phyloP scores from a whole-genome alignment of 805 yeast genomes.

The Ogataea thermomethanolica region DNA sequence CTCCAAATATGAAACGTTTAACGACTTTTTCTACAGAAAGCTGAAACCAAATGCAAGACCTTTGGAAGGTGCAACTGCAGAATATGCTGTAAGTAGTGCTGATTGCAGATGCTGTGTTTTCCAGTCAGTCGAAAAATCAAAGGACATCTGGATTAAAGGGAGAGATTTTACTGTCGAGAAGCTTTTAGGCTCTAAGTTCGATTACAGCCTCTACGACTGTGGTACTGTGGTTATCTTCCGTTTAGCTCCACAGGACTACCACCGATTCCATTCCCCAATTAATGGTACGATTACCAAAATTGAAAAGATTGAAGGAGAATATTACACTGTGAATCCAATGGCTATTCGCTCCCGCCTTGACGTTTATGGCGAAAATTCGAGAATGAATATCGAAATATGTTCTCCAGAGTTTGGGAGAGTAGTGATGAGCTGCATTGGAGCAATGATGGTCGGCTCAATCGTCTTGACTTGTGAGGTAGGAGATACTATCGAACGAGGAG shows the following conservation, averaged over 20 bases:
- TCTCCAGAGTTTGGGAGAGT: slow-evolving; percentile 77
- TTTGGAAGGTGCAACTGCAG: slow-evolving; percentile 53
- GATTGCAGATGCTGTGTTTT: slow-evolving; percentile 84
- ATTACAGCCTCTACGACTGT: slow-evolving; percentile 42
- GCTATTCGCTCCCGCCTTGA: slow-evolving; percentile 85
- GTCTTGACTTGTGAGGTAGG: slow-evolving; percentile 65
- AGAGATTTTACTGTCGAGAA: slow-evolving; percentile 64
- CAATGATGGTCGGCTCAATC: slow-evolving; percentile 98
- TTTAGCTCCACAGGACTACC: slow-evolving; percentile 96
- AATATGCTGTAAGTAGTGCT: slow-evolving; percentile 71
- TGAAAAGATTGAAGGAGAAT: slow-evolving; percentile 75
- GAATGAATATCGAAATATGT: slow-evolving; percentile 74
- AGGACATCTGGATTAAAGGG: slow-evolving; percentile 87
- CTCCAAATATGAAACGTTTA: slow-evolving; percentile 61
- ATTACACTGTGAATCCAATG: slow-evolving; percentile 97
- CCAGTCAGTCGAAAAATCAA: slow-evolving; percentile 54
- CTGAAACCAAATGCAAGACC: slow-evolving; percentile 70
- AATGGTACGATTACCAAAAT: slow-evolving; percentile 69
- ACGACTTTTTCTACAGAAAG: slow-evolving; percentile 83
- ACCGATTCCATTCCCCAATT: slow-evolving; percentile 87
- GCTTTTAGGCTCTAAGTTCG: slow-evolving; percentile 33
- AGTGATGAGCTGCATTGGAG: slow-evolving; percentile 81
- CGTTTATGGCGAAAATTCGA: slow-evolving; percentile 87
- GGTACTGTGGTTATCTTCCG: slow-evolving; percentile 78
- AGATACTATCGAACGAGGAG: slow-evolving; percentile 58